Percentiles rank a stretch among this genome's conserved stretches.
Evolutionary conservation across 2,329 filamentous ascomycete species (phyloP).

Genomic region (Alternaria longipes): DNA sequence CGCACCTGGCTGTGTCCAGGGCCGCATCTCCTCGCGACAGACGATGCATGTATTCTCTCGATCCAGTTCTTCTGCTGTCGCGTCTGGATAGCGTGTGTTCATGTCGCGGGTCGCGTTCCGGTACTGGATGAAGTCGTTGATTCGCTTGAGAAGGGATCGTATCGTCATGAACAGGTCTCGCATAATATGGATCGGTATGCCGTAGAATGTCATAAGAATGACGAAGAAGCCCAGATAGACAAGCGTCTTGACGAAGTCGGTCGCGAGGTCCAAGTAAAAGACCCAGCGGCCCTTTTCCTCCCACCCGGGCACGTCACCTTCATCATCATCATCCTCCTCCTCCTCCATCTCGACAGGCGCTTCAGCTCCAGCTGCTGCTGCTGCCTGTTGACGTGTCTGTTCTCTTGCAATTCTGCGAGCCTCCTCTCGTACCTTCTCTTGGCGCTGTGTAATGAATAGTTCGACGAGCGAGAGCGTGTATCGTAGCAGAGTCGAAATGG

Average conservation of each 20-base stretch:
- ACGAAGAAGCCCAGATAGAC: constrained; percentile 93
- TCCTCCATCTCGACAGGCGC: constrained; percentile 64
- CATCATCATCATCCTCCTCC: constrained; percentile 85
- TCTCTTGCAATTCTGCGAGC: constrained; percentile 58
- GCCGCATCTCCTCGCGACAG: constrained; percentile 93
- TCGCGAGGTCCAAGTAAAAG: constrained; percentile 84
- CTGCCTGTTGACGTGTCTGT: constrained; percentile 72
- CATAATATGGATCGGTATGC: constrained; percentile 95
- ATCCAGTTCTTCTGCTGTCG: constrained; percentile 82
- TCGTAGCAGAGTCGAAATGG: constrained; percentile 78
- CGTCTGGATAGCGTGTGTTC: constrained; percentile 89
- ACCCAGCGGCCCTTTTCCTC: constrained; percentile 94
- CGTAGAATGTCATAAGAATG: constrained; percentile 92
- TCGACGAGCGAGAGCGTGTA: constrained; percentile 84
- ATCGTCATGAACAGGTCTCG: constrained; percentile 94
- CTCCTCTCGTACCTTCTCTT: constrained; percentile 70
- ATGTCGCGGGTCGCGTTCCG: constrained; percentile 92
- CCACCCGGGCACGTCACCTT: constrained; percentile 95
- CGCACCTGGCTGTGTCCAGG: constrained; percentile 69
- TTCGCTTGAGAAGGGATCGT: constrained; percentile 86
- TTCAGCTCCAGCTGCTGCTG: constrained; percentile 50
- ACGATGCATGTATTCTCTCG: constrained; percentile 97
- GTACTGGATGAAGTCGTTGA: constrained; percentile 89
- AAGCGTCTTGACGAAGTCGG: constrained; percentile 88
- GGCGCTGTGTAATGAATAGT: constrained; percentile 75